Base-by-base conservation (phyloP, 2,329 filamentous ascomycete species). In the Colletotrichum simmondsii region DNA sequence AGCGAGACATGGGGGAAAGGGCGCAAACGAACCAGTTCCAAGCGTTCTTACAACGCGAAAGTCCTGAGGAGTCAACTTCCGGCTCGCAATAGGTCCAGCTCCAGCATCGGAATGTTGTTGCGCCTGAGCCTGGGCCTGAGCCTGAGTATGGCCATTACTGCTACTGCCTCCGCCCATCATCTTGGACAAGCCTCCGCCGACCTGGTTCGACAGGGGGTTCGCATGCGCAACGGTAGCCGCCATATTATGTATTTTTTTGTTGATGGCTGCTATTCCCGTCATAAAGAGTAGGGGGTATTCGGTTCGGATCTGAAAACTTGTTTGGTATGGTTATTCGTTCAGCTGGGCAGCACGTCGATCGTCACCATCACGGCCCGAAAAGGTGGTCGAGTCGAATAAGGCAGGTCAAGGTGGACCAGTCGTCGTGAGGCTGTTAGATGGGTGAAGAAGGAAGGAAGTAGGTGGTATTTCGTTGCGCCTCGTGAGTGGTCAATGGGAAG, bases 31-130 rank as follows among this genome's bases (percentile, higher is more conserved):
- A 92, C 92, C 93, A 53, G 93, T 95, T 75, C 92, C 94, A 75
- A 96, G 84, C 14, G 94, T 95, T 81, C 93, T 92, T 76, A 95
- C 87, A 62, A 94, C 87, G 73, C 90, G 87, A 80, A 95, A 95
- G 83, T 95, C 92, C 72, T 87, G 83, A 71, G 87, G 79, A 54
- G 79, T 78, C 42, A 81, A 77, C 53, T 79, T 77, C 66, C 74
- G 69, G 26, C 16, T 62, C 37, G 74, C 46, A 22, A 75, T 64
- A 5, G 74, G 74, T 3, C 74, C 72, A 12, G 57, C 53, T 12
- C 74, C 74, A 53, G 72, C 68, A 24, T 75, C 72, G 26, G 60
- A 16, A 28, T 74, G 58, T 22, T 69, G 53, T 52, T 74, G 64
- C 52, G 37, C 37, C 54, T 72, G 70, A 42, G 32, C 32, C 32